Conservation (phyloP, 768 basidiomycete genomes). For the Mrakia blollopis region DNA sequence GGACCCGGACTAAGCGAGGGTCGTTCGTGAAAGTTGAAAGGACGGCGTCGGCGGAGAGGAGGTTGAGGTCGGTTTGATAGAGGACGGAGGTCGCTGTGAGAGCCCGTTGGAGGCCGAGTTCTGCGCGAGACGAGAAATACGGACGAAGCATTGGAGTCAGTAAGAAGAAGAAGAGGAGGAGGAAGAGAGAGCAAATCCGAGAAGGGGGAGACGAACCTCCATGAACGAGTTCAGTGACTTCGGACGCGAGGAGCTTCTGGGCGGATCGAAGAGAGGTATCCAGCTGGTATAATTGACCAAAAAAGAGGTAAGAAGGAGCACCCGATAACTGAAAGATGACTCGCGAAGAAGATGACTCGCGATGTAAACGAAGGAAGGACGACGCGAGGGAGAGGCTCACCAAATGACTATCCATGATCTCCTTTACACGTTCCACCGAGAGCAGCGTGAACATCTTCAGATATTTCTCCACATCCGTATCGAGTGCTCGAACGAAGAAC, state of each 20-base stretch:
- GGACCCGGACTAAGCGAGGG: slow-evolving; percentile 55
- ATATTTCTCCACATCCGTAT: slow-evolving; percentile 72
- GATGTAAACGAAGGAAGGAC: too few species aligned
- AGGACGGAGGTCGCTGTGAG: slow-evolving; percentile 51
- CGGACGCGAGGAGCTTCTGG: slow-evolving; percentile 54
- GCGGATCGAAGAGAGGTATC: slow-evolving; percentile 50
- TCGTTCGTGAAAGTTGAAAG: slow-evolving; percentile 61
- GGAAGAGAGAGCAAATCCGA: neutral
- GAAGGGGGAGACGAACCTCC: slow-evolving; percentile 48
- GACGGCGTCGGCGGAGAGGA: slow-evolving; percentile 56
- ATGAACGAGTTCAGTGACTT: slow-evolving; percentile 60
- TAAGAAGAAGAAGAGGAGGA: neutral
- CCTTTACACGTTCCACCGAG: slow-evolving; percentile 55
- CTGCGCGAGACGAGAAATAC: slow-evolving; percentile 39
- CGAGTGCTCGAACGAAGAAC: slow-evolving; percentile 83
- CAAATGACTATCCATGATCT: slow-evolving; percentile 56
- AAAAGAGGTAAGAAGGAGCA: neutral
- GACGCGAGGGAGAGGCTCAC: slow-evolving; percentile 47
- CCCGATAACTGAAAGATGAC: too few species aligned
- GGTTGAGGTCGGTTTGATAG: slow-evolving; percentile 47
- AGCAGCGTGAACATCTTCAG: slow-evolving; percentile 79
- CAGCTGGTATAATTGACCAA: slow-evolving; percentile 37
- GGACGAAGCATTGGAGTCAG: neutral
- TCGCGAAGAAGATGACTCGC: too few species aligned
- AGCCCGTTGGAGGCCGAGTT: slow-evolving; percentile 48